These are phyloP conservation scores for Kalanchoe fedtschenkoi DNA, from an alignment of 164 flowering plant genomes.

Conservation along the genomic window DNA sequence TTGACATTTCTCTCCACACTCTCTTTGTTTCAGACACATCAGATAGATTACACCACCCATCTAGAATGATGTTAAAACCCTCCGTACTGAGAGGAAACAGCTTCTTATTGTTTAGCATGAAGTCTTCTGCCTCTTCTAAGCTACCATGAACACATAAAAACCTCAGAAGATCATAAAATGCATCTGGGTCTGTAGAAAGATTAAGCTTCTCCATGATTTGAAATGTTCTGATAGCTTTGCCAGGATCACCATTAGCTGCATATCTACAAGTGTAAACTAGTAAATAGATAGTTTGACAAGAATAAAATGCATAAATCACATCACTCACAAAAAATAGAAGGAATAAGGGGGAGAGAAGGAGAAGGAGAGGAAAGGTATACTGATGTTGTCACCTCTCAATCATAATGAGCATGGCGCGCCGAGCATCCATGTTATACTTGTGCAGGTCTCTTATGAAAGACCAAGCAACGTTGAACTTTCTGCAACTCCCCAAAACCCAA, in stretches of 20 bases:
- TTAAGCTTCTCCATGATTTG: slow-evolving; percentile 64
- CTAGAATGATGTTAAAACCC: slow-evolving; percentile 73
- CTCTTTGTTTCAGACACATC: slow-evolving; percentile 81
- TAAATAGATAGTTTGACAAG: neutral
- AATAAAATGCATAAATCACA: neutral
- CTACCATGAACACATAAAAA: slow-evolving; percentile 61
- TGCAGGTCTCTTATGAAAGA: slow-evolving; percentile 45
- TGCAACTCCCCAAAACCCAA: slow-evolving; percentile 60
- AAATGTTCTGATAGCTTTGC: slow-evolving; percentile 63
- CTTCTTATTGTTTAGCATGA: slow-evolving; percentile 58
- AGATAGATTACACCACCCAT: slow-evolving; percentile 75
- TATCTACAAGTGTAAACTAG: slow-evolving; percentile 37
- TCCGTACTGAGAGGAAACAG: slow-evolving; percentile 57
- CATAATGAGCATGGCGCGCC: slow-evolving; percentile 49
- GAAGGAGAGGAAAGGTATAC: neutral
- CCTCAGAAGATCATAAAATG: slow-evolving; percentile 41
- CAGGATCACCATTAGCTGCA: slow-evolving; percentile 56
- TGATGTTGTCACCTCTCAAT: slow-evolving; percentile 50
- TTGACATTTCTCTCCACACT: slow-evolving; percentile 90
- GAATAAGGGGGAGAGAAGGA: neutral
- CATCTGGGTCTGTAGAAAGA: slow-evolving; percentile 36
- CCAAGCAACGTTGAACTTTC: slow-evolving; percentile 69
- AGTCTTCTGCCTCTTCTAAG: slow-evolving; percentile 87
- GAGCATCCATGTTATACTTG: slow-evolving; percentile 24
- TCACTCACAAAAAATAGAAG: neutral